Conservation (phyloP, 2,329 filamentous ascomycete genomes). For the Pseudogymnoascus sp. region DNA sequence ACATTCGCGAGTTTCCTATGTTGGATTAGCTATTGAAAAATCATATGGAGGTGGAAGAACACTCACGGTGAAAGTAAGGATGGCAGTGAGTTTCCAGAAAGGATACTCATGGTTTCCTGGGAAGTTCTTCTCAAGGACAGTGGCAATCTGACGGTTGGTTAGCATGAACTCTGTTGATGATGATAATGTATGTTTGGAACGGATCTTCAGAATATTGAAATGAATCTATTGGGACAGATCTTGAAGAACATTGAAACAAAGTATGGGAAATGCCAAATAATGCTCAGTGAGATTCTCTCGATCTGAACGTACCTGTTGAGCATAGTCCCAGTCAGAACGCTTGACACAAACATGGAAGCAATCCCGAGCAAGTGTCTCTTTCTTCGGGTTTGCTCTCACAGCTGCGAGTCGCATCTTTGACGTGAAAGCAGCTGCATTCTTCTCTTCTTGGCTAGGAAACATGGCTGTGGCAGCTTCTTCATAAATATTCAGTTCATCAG, state of each 20-base stretch:
- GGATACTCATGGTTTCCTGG: constrained; percentile 26
- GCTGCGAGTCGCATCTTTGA: constrained; percentile 26
- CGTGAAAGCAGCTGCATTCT: constrained; percentile 23
- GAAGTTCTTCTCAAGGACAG: constrained; percentile 28
- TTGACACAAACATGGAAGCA: constrained; percentile 27
- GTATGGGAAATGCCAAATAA: background rate
- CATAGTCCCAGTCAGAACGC: constrained; percentile 28
- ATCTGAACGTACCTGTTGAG: constrained; percentile 23
- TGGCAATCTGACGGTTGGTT: constrained; percentile 21
- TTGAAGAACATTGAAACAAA: constrained; percentile 10
- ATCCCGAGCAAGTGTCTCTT: constrained; percentile 24
- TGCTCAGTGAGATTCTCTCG: background rate
- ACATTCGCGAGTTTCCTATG: constrained; percentile 15
- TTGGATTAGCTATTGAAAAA: background rate
- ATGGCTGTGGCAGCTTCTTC: constrained; percentile 24
- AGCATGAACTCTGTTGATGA: background rate
- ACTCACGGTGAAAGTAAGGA: constrained; percentile 27
- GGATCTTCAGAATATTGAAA: constrained; percentile 18
- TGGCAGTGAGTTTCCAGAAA: constrained; percentile 29
- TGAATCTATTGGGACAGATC: constrained; percentile 15
- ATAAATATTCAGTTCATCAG: constrained; percentile 27
- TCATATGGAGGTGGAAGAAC: background rate
- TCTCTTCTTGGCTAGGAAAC: constrained; percentile 18
- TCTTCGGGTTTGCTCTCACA: constrained; percentile 27
- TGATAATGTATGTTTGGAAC: background rate